Percentiles rank a stretch among this genome's conserved stretches.
Evolutionary conservation across 805 yeast genomes (phyloP).

Genomic region (Hanseniaspora meyeri): DNA sequence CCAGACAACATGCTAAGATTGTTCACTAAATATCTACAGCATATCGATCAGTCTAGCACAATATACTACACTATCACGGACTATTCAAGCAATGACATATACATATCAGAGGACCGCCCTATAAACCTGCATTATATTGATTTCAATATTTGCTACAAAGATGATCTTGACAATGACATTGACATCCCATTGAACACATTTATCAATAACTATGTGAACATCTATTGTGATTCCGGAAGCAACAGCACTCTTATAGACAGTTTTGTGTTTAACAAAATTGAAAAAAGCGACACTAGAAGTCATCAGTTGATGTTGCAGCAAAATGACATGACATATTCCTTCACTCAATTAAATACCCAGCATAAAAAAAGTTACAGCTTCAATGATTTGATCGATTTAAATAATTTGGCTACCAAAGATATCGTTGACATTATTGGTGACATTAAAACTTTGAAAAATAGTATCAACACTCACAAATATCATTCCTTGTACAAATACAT

Average conservation of each 20-base stretch:
- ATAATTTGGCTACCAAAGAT: neutral
- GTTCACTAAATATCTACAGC: neutral
- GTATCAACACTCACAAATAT: neutral
- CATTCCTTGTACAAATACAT: neutral
- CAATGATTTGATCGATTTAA: neutral
- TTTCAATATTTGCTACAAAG: neutral
- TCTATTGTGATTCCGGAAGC: neutral
- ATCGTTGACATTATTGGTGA: neutral
- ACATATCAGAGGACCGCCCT: conserved; percentile 1
- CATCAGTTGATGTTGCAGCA: neutral
- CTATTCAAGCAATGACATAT: neutral
- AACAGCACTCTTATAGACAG: neutral
- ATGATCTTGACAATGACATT: neutral
- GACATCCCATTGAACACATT: neutral
- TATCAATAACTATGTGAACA: neutral
- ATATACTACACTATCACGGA: neutral
- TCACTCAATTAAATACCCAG: neutral
- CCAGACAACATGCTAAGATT: neutral
- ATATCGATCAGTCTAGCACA: neutral
- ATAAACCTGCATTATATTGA: neutral
- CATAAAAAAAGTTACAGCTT: neutral
- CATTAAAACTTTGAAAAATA: neutral
- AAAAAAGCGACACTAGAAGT: neutral
- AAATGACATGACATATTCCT: neutral
- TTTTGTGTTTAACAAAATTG: neutral